Base-by-base conservation (phyloP, 257 asterid species). In the Anisodus tanguticus region DNA sequence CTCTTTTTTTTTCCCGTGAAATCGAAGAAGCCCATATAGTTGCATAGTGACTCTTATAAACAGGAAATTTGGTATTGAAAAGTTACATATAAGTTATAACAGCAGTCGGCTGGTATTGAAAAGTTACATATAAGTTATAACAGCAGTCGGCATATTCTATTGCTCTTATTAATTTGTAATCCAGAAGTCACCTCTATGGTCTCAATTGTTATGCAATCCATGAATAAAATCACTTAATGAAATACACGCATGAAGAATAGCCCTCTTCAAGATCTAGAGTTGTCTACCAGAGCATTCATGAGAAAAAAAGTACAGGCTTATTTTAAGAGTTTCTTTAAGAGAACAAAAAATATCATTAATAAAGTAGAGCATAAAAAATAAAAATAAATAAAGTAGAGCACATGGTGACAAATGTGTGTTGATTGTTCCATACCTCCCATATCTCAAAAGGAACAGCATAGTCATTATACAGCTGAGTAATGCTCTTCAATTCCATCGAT, bases 371-470 rank as follows among this genome's bases (percentile, higher is more conserved):
- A 70, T n/a, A 72, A 72, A 22, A 5, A 45, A 41, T 9, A 72
- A 72, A 22, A 5, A 45, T 16, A 41, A 45, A 64, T 12, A 68
- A 15, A 68, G 77, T 13, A 67, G 6, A 59, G 66, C 13, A 62
- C 37, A 6, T 16, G 9, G 66, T 59, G 37, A 68, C 11, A 68
- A 39, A 37, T 68, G 51, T 8, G 51, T 37, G 53, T 68, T 41
- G 45, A 77, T 77, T 53, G 47, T 84, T 70, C 83, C 91, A 37
- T 84, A 97, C 99, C 99, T 97, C 99, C 97, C 98, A 95, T 82
- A 95, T 93, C 83, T 97, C 98, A 72, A 91, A 93, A 37, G 98
- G 97, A 86, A 92, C 98, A 55, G 98, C 99, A 91, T 92, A 95
- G 70, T 97, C 99, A 88, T 95, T 97, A 86, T 97, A 97, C 57